Base-by-base conservation (phyloP, 345 rosid species). In the Eucalyptus sp. region DNA sequence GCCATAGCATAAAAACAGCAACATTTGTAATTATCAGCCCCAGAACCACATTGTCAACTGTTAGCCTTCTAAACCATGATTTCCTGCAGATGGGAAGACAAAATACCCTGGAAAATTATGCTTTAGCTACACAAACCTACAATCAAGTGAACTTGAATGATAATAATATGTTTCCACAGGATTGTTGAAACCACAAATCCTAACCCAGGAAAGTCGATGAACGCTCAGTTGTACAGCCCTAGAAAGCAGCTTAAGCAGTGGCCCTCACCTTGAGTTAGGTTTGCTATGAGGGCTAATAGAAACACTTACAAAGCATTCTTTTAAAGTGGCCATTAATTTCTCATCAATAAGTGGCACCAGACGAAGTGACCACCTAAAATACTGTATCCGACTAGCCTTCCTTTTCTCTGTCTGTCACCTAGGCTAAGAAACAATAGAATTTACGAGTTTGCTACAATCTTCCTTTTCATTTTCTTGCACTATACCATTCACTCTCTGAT, bases 1-100 rank as follows among this genome's bases (percentile, higher is more conserved):
- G 93, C 99, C 98, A 96, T 91, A 95, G 91, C 54, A 94, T 2
- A 92, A 96, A 97, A 84, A 97, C 96, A 62, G 91, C 95, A 92
- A 93, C 88, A 91, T 97, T 96, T 85, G 96, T 93, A 88, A 94
- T 6, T 56, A 96, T 88, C 93, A 97, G 90, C 48, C 97, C 97
- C 89, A 93, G 92, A 89, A 97, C 96, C 90, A 95, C 90, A 50
- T 94, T 93, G 90, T 87, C 90, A 91, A 88, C 33, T 33, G 93
- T 86, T 86, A 94, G 84, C 56, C 90, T 89, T 58, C 87, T 90
- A 87, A 95, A 90, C 98, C 97, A 92, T 50, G 93, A 91, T 87
- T 92, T 94, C 99, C 99, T 96, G 92, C 88, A 44, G 54, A 68
- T 8, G 2, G 11, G 25, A 49, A 41, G 41, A 41, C 41, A 41